A percentile compares a stretch with the other conserved stretches of the same genome.
Conservation (phyloP, 164 flowering plant genomes). For the Chimonanthus praecox region DNA sequence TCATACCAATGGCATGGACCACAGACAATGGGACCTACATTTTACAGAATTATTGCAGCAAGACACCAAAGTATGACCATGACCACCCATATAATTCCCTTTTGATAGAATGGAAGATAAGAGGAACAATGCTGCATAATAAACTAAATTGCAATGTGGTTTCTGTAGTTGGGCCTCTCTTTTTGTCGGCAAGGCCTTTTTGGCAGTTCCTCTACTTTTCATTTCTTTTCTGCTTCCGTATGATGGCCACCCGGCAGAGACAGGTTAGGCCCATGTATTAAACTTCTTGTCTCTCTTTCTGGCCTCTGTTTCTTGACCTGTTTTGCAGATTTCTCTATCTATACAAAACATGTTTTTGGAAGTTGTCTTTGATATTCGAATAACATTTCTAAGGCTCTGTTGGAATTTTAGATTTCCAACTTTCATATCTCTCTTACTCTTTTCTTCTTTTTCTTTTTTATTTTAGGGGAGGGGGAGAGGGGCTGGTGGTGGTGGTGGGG, state of each 20-base stretch:
- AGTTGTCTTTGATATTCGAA: not conserved
- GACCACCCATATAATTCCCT: not conserved
- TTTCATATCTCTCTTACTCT: not conserved
- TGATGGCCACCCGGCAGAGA: not conserved
- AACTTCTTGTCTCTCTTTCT: not conserved
- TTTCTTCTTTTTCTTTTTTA: no score
- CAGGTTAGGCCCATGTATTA: not conserved
- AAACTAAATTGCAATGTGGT: not conserved
- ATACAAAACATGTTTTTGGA: not conserved
- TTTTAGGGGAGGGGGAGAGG: no score
- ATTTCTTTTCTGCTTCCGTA: not conserved
- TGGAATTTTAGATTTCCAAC: not conserved
- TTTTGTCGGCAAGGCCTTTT: slow-evolving; percentile 6
- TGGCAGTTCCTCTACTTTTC: slow-evolving; percentile 8
- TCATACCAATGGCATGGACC: no score
- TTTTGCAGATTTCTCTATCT: not conserved
- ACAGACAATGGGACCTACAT: not conserved
- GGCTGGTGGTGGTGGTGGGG: no score
- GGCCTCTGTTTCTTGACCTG: not conserved
- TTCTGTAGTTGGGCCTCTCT: slow-evolving; percentile 9
- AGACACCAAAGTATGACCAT: not conserved
- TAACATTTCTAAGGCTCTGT: not conserved
- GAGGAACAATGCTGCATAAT: not conserved
- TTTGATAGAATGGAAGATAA: not conserved
- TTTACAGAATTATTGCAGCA: not conserved